Conservation (phyloP, 164 flowering plant genomes). For the Macadamia integrifolia region DNA sequence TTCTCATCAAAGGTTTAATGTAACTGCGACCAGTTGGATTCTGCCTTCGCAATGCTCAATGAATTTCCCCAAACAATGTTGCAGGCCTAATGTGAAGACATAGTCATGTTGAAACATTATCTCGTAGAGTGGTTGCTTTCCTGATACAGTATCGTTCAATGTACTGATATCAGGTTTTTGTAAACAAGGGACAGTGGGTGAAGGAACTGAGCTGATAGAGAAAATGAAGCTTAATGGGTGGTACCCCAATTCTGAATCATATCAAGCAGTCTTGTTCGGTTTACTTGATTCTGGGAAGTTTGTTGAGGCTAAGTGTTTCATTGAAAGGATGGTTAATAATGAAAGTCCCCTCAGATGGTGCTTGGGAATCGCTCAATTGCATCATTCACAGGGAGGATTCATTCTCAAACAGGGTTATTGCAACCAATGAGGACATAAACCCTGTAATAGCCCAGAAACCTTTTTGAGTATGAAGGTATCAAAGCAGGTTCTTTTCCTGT, state of each 20-base stretch:
- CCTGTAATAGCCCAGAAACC: no score
- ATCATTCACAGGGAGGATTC: no score
- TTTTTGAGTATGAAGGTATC: no score
- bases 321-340: constrained; percentile 54
- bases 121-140: constrained; percentile 50
- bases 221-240: constrained; percentile 71
- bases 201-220: constrained; percentile 48
- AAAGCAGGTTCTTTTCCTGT: no score
- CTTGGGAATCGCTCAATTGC: no score
- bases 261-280: constrained; percentile 68
- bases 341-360: constrained; percentile 34
- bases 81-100: constrained; percentile 54
- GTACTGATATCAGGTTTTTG: constrained; percentile 71
- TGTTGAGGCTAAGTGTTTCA: constrained; percentile 49
- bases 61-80: constrained; percentile 68
- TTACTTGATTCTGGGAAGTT: constrained; percentile 46
- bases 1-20: constrained; percentile 73
- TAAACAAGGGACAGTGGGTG: constrained; percentile 51
- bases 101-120: constrained; percentile 71
- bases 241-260: constrained; percentile 60
- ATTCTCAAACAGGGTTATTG: no score
- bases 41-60: constrained; percentile 61
- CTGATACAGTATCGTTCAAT: constrained; percentile 70
- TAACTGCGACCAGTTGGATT: constrained; percentile 47
- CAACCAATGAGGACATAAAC: no score